Conservation (phyloP, 495 filamentous ascomycete genomes). For the Aspergillus diversus region DNA sequence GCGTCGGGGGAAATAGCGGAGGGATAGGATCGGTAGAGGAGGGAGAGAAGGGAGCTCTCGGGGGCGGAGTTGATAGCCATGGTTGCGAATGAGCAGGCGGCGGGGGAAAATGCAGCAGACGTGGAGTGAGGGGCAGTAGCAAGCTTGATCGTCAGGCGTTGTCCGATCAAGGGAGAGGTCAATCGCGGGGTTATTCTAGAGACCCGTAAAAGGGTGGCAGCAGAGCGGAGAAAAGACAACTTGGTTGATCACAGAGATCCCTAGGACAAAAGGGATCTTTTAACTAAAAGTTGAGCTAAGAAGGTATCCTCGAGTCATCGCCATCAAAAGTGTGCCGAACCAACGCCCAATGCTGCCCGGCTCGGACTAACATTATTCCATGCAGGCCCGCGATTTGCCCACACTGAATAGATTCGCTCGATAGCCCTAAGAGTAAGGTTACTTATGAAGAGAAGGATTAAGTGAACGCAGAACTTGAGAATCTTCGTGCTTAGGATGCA, state of each 20-base stretch:
- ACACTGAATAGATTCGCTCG: no score
- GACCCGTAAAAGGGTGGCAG: slow-evolving; percentile 39
- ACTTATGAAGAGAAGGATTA: no score
- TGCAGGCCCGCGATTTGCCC: background rate
- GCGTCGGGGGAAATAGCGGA: slow-evolving; percentile 50
- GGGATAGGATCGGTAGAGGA: slow-evolving; percentile 59
- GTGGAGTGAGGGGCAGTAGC: slow-evolving; percentile 43
- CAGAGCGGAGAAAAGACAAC: slow-evolving; percentile 32
- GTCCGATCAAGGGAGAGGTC: slow-evolving; percentile 15
- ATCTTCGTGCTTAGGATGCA: no score
- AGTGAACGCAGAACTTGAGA: no score
- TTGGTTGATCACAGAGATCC: slow-evolving; percentile 31
- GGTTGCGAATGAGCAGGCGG: slow-evolving; percentile 28
- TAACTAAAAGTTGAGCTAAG: slow-evolving; percentile 3
- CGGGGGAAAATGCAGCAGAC: slow-evolving; percentile 23
- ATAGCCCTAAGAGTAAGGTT: no score
- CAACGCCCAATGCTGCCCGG: slow-evolving; percentile 14
- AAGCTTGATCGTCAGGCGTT: slow-evolving; percentile 23
- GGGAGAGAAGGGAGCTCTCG: slow-evolving; percentile 54
- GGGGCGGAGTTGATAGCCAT: slow-evolving; percentile 57
- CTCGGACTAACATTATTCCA: slow-evolving; percentile 14
- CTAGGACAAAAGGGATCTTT: slow-evolving; percentile 31
- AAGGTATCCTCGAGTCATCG: slow-evolving; percentile 14
- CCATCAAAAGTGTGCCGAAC: slow-evolving; percentile 23
- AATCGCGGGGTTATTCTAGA: slow-evolving; percentile 41